A percentile compares a stretch with the other conserved stretches of the same genome.
Evolutionary conservation across 148 eudicot species (phyloP).

Genomic region (Camellia granthamiana): DNA sequence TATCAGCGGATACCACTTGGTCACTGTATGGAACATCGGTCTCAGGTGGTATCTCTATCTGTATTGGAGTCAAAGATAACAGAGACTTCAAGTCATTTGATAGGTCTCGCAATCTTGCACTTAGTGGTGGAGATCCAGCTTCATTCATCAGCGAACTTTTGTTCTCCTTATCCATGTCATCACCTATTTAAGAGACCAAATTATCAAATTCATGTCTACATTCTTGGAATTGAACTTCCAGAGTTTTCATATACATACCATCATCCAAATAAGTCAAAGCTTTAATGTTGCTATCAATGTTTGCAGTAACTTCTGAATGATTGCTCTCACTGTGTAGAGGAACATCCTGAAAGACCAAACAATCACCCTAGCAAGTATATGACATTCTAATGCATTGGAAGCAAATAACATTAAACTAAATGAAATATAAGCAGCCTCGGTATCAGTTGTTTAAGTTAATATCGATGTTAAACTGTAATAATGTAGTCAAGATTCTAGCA

Average conservation of each 20-base stretch:
- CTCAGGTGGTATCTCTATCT: slow-evolving; percentile 31
- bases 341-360: slow-evolving; percentile 22
- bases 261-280: slow-evolving; percentile 10
- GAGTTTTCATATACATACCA: slow-evolving; percentile 11
- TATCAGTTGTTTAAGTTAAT: not conserved
- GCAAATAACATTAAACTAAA: not conserved
- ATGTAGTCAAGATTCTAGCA: not conserved
- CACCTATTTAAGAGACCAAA: slow-evolving; percentile 1
- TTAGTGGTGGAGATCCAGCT: slow-evolving; percentile 66
- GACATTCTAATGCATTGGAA: not conserved
- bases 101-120: slow-evolving; percentile 53
- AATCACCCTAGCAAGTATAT: not conserved
- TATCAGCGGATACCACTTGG: slow-evolving; percentile 31
- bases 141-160: slow-evolving; percentile 13
- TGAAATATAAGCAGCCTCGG: not conserved
- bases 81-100: slow-evolving; percentile 59
- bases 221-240: not conserved
- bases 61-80: slow-evolving; percentile 50
- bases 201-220: not conserved
- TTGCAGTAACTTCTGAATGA: slow-evolving; percentile 14
- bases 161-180: slow-evolving; percentile 51
- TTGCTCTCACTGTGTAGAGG: not conserved
- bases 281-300: slow-evolving; percentile 11
- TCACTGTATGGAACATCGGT: slow-evolving; percentile 22
- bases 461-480: not conserved